Base-by-base conservation (phyloP, 1,284 basidiomycete genomes). In the Ceratobasidium papillatum region DNA sequence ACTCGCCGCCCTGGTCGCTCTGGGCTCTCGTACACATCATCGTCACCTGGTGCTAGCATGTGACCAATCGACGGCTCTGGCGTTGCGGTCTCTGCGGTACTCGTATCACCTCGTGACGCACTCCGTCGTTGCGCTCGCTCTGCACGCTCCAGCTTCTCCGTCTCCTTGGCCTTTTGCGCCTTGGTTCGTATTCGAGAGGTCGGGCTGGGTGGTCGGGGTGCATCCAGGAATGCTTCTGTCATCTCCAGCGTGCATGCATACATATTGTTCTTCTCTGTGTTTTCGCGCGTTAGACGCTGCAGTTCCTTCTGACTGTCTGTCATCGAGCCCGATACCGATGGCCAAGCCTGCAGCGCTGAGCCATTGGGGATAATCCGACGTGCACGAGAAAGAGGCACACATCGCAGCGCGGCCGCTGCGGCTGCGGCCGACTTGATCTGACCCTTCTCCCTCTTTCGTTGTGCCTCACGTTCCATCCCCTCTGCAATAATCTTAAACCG, bases 381-480 rank as follows among this genome's bases (percentile, higher is more conserved):
- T 32, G 66, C 66, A 25, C 66, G 66, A 0, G 51, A 9, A 12
- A 69, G 54, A 1, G 66, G 66, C 3, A 69, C 49, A 41, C 66
- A 69, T 14, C 54, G 45, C 75, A 47, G 22, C 75, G 79, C 78
- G 9, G 80, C 77, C 8, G 80, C 78, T 1, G 80, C 61, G 14
- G 75, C 76, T 0, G 81, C 77, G 78, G 85, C 88, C 22, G 81
- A 79, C 66, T 79, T 47, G 30, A 27, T 78, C 79, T 85, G 87
- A 22, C 34, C 45, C 54, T 41, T 52, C 41, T 64, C 45, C 32
- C 64, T 38, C 47, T 75, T 59, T 27, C 61, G 74, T 54, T 62
- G 63, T 17, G 56, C 54, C 54, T 59, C 74, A 19, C 63, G 51
- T 22, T 41, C 74, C 0, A 51, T 62, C 30, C 68, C 56, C 34